Conservation (phyloP, 345 rosid genomes). For the Brassica cretica region DNA sequence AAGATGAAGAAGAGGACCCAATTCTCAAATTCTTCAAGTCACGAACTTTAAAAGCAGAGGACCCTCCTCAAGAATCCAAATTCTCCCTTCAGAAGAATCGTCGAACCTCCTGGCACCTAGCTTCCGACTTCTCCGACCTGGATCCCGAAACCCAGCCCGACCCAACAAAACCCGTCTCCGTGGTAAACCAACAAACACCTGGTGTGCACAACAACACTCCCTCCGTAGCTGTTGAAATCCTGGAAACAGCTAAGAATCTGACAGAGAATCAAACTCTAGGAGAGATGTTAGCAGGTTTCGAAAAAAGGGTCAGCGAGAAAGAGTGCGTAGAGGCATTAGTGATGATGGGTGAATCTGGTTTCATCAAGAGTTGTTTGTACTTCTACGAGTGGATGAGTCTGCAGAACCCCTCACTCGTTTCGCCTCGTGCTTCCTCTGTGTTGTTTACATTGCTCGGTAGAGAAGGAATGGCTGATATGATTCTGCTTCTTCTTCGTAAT, state of each 20-base stretch:
- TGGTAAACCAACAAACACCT: conserved; percentile 26
- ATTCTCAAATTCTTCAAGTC: conserved; percentile 67
- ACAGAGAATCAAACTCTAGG: conserved; percentile 64
- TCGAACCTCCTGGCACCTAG: conserved; percentile 70
- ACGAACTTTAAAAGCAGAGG: conserved; percentile 39
- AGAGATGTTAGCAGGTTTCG: conserved; percentile 53
- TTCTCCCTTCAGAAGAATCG: conserved; percentile 63
- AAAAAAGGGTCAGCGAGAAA: conserved; percentile 44
- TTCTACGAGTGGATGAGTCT: conserved; percentile 86
- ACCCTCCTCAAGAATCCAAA: conserved; percentile 55
- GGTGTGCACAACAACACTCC: conserved; percentile 30
- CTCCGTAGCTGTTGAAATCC: conserved; percentile 46
- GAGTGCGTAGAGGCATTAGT: conserved; percentile 61
- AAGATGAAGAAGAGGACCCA: conserved; percentile 36
- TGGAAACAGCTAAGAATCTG: conserved; percentile 52
- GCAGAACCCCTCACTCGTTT: conserved; percentile 68
- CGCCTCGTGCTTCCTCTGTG: conserved; percentile 67
- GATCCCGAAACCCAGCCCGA: conserved; percentile 36
- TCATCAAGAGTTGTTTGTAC: conserved; percentile 55
- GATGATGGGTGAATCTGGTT: conserved; percentile 61
- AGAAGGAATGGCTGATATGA: conserved; percentile 54
- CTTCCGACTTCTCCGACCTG: conserved; percentile 38
- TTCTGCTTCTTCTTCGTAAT: conserved; percentile 59
- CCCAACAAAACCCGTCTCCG: background rate
- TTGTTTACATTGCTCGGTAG: conserved; percentile 69